phyloP scores from a whole-genome alignment of 768 basidiomycete species.

The Multifurca ochricompacta region DNA sequence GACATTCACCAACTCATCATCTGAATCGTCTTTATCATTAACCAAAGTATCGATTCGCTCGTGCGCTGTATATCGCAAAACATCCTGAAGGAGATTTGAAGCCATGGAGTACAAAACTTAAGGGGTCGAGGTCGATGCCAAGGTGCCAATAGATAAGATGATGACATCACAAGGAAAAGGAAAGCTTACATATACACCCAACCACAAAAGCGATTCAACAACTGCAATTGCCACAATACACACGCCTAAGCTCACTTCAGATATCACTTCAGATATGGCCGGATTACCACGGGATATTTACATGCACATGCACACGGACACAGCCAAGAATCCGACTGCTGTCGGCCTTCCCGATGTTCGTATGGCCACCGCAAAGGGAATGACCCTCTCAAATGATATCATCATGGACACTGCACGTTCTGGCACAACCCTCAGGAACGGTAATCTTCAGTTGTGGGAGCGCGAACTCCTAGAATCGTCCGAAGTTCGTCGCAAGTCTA shows the following conservation, averaged over 20 bases:
- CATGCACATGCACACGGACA: constrained; percentile 68
- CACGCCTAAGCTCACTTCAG: neutral
- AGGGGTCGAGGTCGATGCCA: neutral
- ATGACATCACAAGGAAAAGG: neutral
- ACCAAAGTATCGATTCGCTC: constrained; percentile 27
- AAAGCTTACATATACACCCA: constrained; percentile 3
- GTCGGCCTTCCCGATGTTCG: constrained; percentile 41
- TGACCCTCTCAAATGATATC: constrained; percentile 46
- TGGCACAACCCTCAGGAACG: constrained; percentile 45
- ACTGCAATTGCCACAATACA: neutral
- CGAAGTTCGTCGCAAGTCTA: constrained; percentile 92
- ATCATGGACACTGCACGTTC: constrained; percentile 60
- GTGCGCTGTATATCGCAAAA: constrained; percentile 49
- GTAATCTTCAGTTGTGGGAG: constrained; percentile 71
- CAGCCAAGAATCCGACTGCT: constrained; percentile 54
- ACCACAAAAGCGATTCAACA: neutral
- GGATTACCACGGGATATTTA: constrained; percentile 44
- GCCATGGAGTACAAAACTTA: constrained; percentile 1
- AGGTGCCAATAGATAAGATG: neutral
- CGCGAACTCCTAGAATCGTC: constrained; percentile 71
- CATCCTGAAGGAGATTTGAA: constrained; percentile 52
- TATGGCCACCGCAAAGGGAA: constrained; percentile 58
- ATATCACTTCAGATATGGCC: neutral
- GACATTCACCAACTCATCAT: constrained; percentile 64
- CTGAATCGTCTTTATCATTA: constrained; percentile 47